Percentiles rank a stretch among this genome's conserved stretches.
Evolutionary conservation across 73 alveolate genomes (phyloP).

Genomic region (Paramecium sonneborni): DNA sequence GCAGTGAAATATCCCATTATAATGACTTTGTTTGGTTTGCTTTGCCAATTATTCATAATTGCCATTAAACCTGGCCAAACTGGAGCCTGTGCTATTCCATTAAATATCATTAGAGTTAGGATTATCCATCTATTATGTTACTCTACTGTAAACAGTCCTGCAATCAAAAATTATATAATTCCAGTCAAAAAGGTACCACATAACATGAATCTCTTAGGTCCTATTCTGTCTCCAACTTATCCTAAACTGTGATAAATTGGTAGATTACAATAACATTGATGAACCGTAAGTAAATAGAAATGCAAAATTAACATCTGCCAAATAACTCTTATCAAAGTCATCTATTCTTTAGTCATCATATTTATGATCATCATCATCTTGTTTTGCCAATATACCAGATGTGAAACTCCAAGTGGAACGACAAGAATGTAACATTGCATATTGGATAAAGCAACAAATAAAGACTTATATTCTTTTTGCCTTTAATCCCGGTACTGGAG

Average conservation of each 20-base stretch:
- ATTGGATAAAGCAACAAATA: not conserved
- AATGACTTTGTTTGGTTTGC: constrained; percentile 9
- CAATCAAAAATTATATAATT: not conserved
- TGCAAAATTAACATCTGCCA: constrained; percentile 28
- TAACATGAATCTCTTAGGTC: constrained; percentile 4
- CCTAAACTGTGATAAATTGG: not conserved
- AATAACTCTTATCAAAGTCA: not conserved
- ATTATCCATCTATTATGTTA: not conserved
- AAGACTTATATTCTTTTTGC: not conserved
- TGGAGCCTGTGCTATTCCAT: constrained; percentile 37
- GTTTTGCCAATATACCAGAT: not conserved
- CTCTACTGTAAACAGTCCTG: not conserved
- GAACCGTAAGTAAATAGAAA: constrained; percentile 24
- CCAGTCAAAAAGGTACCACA: constrained; percentile 23
- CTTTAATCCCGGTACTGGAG: not conserved
- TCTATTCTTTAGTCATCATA: constrained; percentile 2
- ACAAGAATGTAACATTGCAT: constrained; percentile 22
- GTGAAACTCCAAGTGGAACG: constrained; percentile 43
- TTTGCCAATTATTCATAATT: constrained; percentile 22
- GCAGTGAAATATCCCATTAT: constrained; percentile 48
- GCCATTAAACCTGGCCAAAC: constrained; percentile 59
- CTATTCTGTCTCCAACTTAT: constrained; percentile 25
- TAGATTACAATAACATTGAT: constrained; percentile 32
- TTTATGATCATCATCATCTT: not conserved
- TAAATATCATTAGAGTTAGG: not conserved